A percentile compares a stretch with the other conserved stretches of the same genome.
phyloP scores from a whole-genome alignment of 305 asterid species.

The Rubia peregrina region DNA sequence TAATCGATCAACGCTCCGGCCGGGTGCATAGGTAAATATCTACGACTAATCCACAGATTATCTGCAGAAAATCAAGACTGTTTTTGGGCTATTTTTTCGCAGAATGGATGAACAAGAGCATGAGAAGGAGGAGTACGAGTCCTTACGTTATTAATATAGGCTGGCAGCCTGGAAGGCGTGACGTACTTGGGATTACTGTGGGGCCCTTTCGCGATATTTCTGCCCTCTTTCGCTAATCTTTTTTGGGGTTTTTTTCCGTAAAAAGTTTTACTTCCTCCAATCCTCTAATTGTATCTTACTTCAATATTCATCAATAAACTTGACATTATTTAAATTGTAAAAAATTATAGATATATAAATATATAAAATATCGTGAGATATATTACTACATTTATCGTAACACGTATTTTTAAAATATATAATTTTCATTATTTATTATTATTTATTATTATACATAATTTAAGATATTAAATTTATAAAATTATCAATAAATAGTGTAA shows the following conservation, averaged over 20 bases:
- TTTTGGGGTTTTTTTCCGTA: background rate
- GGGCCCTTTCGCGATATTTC: constrained; percentile 4
- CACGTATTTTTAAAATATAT: too few species aligned
- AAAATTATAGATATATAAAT: too few species aligned
- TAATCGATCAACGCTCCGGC: constrained; percentile 33
- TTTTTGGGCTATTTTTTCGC: background rate
- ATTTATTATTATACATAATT: too few species aligned
- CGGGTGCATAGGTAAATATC: constrained; percentile 18
- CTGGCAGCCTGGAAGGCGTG: background rate
- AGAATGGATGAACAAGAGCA: background rate
- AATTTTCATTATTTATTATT: too few species aligned
- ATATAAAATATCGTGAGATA: too few species aligned
- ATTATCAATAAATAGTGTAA: too few species aligned
- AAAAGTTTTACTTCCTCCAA: too few species aligned
- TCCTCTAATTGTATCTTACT: too few species aligned
- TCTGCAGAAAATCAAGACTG: background rate
- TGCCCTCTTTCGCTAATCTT: background rate
- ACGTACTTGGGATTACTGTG: background rate
- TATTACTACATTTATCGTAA: too few species aligned
- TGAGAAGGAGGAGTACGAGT: background rate
- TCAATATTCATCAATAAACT: too few species aligned
- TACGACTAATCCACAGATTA: background rate
- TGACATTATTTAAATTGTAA: too few species aligned
- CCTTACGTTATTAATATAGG: constrained; percentile 1
- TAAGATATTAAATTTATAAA: too few species aligned